Evolutionary conservation across 208 protist species (phyloP).

Genomic region (Crithidia thermophila): DNA sequence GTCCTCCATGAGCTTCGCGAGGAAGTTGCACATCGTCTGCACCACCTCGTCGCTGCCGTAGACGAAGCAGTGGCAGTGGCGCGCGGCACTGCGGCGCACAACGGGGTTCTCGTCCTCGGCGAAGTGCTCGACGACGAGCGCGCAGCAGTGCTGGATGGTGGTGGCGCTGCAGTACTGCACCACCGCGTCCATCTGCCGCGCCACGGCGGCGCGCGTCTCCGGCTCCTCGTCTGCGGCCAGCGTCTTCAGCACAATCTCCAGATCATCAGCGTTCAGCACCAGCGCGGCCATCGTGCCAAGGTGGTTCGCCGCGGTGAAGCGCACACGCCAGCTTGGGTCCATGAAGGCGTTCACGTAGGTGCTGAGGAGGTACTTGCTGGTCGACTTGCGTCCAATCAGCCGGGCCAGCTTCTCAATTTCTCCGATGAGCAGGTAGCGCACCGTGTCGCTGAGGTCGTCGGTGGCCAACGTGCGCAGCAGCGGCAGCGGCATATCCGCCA

Average conservation of each 20-base stretch:
- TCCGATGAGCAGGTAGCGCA: constrained; percentile 62
- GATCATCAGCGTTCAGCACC: constrained; percentile 47
- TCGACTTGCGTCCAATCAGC: constrained; percentile 49
- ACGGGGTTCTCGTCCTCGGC: constrained; percentile 53
- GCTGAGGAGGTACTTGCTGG: constrained; percentile 55
- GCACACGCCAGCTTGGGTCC: constrained; percentile 81
- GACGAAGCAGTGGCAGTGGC: constrained; percentile 49
- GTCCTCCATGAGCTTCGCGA: constrained; percentile 54
- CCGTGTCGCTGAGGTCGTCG: constrained; percentile 73
- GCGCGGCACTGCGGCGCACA: constrained; percentile 56
- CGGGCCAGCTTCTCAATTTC: constrained; percentile 53
- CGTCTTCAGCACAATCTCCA: constrained; percentile 45
- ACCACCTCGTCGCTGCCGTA: constrained; percentile 42
- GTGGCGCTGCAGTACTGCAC: constrained; percentile 27
- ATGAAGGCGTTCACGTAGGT: constrained; percentile 45
- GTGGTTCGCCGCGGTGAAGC: constrained; percentile 59
- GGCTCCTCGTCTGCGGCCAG: constrained; percentile 69
- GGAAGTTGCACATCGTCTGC: constrained; percentile 35
- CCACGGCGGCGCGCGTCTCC: constrained; percentile 64
- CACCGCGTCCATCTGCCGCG: constrained; percentile 56
- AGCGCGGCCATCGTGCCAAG: constrained; percentile 50
- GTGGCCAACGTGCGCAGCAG: constrained; percentile 60
- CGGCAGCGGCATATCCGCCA: constrained; percentile 67
- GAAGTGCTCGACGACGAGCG: constrained; percentile 44
- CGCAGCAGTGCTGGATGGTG: constrained; percentile 34